Conservation (phyloP, 169 alveolate species). For the Eimeria necatrix region DNA sequence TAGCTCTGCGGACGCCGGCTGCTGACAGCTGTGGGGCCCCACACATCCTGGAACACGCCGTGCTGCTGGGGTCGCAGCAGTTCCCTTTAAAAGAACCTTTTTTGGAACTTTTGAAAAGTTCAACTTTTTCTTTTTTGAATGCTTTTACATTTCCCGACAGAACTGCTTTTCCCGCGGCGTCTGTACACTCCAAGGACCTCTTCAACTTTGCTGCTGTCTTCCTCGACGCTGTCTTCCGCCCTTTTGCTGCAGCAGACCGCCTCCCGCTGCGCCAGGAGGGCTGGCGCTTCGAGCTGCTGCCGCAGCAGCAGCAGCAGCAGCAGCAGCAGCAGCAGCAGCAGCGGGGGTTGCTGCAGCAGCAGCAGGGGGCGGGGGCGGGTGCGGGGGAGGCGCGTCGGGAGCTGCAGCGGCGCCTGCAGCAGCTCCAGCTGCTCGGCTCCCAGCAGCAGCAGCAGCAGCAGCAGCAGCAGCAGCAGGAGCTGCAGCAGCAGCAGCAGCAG, state of each 20-base stretch:
- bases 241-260: constrained; percentile 84
- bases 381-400: neutral
- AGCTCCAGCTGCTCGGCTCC: constrained; percentile 5
- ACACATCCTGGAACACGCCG: constrained; percentile 93
- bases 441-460: neutral
- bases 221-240: constrained; percentile 91
- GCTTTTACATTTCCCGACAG: constrained; percentile 93
- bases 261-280: constrained; percentile 92
- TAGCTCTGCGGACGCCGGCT: constrained; percentile 78
- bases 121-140: constrained; percentile 90
- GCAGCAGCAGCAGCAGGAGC: neutral
- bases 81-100: constrained; percentile 91
- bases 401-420: neutral
- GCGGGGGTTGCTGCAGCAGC: neutral
- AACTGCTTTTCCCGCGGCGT: constrained; percentile 92
- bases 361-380: neutral
- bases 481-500: neutral
- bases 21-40: constrained; percentile 83
- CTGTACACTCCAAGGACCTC: constrained; percentile 88
- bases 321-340: neutral
- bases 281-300: constrained; percentile 86
- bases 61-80: constrained; percentile 90
- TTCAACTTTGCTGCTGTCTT: constrained; percentile 89
- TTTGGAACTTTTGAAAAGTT: constrained; percentile 88
- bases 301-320: neutral